Conservation (phyloP, 2,329 filamentous ascomycete species). For the Alternaria dauci region DNA sequence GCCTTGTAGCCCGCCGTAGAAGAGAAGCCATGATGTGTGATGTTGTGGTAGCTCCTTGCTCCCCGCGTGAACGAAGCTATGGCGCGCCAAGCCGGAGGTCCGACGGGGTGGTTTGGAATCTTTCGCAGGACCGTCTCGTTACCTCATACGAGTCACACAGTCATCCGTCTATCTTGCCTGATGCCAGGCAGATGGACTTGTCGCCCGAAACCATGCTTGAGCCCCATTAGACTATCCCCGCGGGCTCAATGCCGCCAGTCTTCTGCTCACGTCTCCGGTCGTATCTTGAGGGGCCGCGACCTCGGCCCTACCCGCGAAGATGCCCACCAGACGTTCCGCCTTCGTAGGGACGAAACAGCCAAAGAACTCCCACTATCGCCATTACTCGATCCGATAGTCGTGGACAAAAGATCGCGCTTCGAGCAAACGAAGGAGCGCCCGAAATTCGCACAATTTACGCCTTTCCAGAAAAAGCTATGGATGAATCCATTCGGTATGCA, state of each 20-base stretch:
- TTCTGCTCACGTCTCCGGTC: conserved; percentile 19
- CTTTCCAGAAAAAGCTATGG: conserved; percentile 66
- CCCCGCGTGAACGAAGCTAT: conserved; percentile 18
- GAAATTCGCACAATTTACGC: conserved; percentile 52
- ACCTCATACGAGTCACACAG: not conserved
- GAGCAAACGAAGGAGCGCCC: conserved; percentile 54
- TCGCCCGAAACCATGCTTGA: conserved; percentile 29
- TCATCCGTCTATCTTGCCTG: conserved; percentile 20
- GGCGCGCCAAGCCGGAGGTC: conserved; percentile 34
- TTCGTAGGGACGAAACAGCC: conserved; percentile 43
- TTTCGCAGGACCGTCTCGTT: not conserved
- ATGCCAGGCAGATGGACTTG: conserved; percentile 40
- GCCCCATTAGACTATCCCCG: conserved; percentile 18
- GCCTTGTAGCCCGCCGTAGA: conserved; percentile 36
- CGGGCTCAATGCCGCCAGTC: conserved; percentile 22
- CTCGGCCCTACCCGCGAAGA: conserved; percentile 44
- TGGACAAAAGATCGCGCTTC: conserved; percentile 47
- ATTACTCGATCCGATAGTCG: conserved; percentile 56
- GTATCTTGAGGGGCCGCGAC: conserved; percentile 27
- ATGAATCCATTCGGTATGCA: conserved; percentile 70
- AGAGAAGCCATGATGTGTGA: conserved; percentile 45
- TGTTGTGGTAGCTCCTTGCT: conserved; percentile 7
- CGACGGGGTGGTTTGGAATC: conserved; percentile 17
- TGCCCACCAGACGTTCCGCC: conserved; percentile 43
- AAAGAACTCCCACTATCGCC: conserved; percentile 58